Percentiles rank a stretch among this genome's conserved stretches.
These are phyloP conservation scores for Colletotrichum eleusines DNA, from an alignment of 2,329 filamentous ascomycete species.

Conservation along the genomic window DNA sequence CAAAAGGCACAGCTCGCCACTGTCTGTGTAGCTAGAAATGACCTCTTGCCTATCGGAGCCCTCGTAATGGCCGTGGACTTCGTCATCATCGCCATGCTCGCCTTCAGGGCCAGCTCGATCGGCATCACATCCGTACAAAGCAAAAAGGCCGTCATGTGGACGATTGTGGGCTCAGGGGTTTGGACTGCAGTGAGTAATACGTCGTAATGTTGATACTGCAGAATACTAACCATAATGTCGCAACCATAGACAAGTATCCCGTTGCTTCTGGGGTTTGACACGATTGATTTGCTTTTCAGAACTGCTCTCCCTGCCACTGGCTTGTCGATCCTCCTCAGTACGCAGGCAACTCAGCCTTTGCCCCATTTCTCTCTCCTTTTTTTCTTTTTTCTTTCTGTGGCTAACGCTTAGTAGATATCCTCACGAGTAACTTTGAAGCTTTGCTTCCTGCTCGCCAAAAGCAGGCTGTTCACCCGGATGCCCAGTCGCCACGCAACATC, in stretches of 20 bases:
- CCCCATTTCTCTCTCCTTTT: background rate
- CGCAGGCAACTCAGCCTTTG: slow-evolving; percentile 41
- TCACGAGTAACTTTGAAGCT: slow-evolving; percentile 55
- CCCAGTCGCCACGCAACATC: slow-evolving; percentile 54
- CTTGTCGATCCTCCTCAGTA: slow-evolving; percentile 63
- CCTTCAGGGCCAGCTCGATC: slow-evolving; percentile 55
- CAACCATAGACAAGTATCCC: slow-evolving; percentile 61
- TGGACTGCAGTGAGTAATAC: slow-evolving; percentile 65
- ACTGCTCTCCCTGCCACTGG: slow-evolving; percentile 65
- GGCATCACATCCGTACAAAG: slow-evolving; percentile 52
- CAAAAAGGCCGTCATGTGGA: slow-evolving; percentile 57
- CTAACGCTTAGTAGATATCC: slow-evolving; percentile 45
- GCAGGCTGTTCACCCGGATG: slow-evolving; percentile 50
- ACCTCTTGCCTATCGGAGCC: slow-evolving; percentile 59
- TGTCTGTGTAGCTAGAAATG: slow-evolving; percentile 64
- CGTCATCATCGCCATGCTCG: slow-evolving; percentile 57
- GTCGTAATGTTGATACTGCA: background rate
- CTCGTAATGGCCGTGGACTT: slow-evolving; percentile 59
- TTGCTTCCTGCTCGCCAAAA: slow-evolving; percentile 49
- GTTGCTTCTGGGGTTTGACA: slow-evolving; percentile 61
- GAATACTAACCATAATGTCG: slow-evolving; percentile 36
- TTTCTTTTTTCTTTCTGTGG: background rate
- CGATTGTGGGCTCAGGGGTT: slow-evolving; percentile 59
- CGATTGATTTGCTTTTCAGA: slow-evolving; percentile 57
- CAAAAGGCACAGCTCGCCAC: slow-evolving; percentile 64